Base-by-base conservation (phyloP, 139 green algal genomes). In the Picochlorum costavermella region DNA sequence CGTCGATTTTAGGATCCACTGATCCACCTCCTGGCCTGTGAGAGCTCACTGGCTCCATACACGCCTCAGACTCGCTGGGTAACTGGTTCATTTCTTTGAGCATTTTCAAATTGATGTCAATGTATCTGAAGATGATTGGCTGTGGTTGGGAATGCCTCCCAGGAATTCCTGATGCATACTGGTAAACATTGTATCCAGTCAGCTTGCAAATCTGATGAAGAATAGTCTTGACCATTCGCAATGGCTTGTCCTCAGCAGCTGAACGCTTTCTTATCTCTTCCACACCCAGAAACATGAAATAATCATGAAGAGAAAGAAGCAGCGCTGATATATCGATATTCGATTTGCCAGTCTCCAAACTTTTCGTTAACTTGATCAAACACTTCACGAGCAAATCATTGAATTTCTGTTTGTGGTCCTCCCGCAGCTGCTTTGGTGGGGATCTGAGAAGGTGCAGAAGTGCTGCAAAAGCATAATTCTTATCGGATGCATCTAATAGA, bases 171-270 rank as follows among this genome's bases (percentile, higher is more conserved):
- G 10, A 31, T 0, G 14, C 28, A 69, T 78, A 76, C 16, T 64
- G 46, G 55, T 85, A 85, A 61, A 92, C 83, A 46, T 65, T 69
- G 20, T 69, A 64, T 16, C 85, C 85, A 74, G 78, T 68, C 56
- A 82, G 66, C 63, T 87, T 88, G 75, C 83, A 90, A n/a, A 96
- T 74, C 73, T 96, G 85, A 75, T 96, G 84, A 63, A 98, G 77
- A 30, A 97, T 75, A 16, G 92, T 98, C 78, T 96, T 96, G 33
- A 97, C 83, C 87, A 97, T 97, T 62, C 89, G 78, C 67, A 98
- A 79, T 9, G 90, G 87, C 80, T 96, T 95, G 83, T 98, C 92
- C 53, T 96, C 89, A 9, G 64, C 43, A 23, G 75, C 61, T 14
- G 82, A 83, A 25, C 89, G 73, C 43, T 75, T 72, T 45, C 88